phyloP scores from a whole-genome alignment of 2,329 filamentous ascomycete genomes.

The Furcasterigmium furcatum region DNA sequence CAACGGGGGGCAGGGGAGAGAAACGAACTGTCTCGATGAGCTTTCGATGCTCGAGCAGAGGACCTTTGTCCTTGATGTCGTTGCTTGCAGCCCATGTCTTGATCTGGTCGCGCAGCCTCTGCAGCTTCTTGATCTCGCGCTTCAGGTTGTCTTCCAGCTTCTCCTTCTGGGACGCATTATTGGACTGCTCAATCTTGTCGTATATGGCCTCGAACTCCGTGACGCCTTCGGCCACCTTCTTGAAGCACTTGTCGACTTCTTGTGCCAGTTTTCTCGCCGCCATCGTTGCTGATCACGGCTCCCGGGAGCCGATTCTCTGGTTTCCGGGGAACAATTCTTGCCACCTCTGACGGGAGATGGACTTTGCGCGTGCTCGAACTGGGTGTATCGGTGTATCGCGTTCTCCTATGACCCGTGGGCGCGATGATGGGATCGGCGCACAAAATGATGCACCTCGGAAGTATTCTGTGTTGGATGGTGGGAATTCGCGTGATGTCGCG shows the following conservation, averaged over 20 bases:
- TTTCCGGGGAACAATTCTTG: too few relatives aligned
- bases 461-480: too few relatives aligned
- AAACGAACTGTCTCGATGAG: constrained; percentile 89
- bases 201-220: constrained; percentile 91
- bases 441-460: too few relatives aligned
- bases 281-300: constrained; percentile 55
- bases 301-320: too few relatives aligned
- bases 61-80: constrained; percentile 99
- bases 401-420: too few relatives aligned
- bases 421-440: too few relatives aligned
- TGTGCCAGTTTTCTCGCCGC: constrained; percentile 94
- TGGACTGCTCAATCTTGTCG: constrained; percentile 93
- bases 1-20: constrained; percentile 11
- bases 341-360: neutral
- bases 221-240: constrained; percentile 93
- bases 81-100: constrained; percentile 99
- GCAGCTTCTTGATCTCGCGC: constrained; percentile 99
- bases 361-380: neutral
- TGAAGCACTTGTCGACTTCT: constrained; percentile 99
- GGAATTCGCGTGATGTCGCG: too few relatives aligned
- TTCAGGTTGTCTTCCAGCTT: constrained; percentile 98
- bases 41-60: constrained; percentile 88
- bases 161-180: constrained; percentile 93
- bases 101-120: constrained; percentile 95
- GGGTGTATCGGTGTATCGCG: neutral